Conservation (phyloP, 2,329 filamentous ascomycete genomes). For the Nothophoma quercina region DNA sequence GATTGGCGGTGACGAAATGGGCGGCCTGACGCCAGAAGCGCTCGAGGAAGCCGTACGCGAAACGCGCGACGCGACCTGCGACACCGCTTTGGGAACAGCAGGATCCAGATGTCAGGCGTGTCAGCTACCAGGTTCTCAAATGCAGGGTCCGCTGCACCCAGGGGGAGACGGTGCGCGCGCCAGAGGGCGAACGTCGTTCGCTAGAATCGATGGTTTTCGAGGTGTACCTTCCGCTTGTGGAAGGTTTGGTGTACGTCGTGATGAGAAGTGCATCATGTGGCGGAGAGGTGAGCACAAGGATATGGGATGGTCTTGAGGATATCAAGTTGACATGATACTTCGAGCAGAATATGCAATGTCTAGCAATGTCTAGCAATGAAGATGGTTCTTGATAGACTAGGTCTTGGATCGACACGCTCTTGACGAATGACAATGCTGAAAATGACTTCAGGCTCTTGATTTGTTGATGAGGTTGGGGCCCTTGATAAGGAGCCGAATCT, state of each 20-base stretch:
- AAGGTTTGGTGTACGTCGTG: constrained; percentile 3
- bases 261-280: background rate
- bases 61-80: too few relatives aligned
- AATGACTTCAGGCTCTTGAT: too few relatives aligned
- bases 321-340: too few relatives aligned
- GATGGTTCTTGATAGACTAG: background rate
- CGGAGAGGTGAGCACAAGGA: constrained; percentile 1
- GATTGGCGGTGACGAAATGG: background rate
- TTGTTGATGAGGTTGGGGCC: too few relatives aligned
- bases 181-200: constrained; percentile 18
- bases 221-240: constrained; percentile 3
- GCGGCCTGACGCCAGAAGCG: background rate
- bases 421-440: too few relatives aligned
- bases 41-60: too few relatives aligned
- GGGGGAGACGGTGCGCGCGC: constrained; percentile 3
- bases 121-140: background rate
- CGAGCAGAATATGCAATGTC: too few relatives aligned
- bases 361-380: too few relatives aligned
- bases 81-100: too few relatives aligned
- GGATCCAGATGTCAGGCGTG: constrained; percentile 8
- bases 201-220: constrained; percentile 14
- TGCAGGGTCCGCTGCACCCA: constrained; percentile 10
- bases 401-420: too few relatives aligned
- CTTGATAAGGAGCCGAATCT: too few relatives aligned
- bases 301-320: constrained; percentile 2